These are phyloP conservation scores for Pilobolus umbonatus DNA, from an alignment of 192 early-diverging fungal species.

Conservation along the genomic window DNA sequence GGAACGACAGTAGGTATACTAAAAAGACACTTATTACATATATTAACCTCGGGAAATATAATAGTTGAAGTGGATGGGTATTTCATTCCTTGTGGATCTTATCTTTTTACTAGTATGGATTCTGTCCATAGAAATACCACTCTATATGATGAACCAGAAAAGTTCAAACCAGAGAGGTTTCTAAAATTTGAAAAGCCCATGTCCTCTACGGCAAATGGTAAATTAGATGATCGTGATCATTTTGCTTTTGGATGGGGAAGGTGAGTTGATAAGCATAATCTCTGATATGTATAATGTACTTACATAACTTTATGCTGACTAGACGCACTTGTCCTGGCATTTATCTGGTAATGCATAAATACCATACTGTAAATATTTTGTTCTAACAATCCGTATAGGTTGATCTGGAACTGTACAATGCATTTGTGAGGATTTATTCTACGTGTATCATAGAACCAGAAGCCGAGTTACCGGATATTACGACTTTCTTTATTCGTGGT, in stretches of 20 bases:
- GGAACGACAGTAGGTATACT: too few relatives aligned
- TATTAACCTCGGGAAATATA: too few relatives aligned
- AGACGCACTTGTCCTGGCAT: constrained; percentile 13
- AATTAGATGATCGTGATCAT: not conserved
- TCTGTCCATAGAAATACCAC: not conserved
- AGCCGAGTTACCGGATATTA: too few relatives aligned
- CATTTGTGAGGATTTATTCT: too few relatives aligned
- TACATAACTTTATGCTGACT: too few relatives aligned
- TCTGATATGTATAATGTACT: not conserved
- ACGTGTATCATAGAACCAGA: too few relatives aligned
- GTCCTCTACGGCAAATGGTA: constrained; percentile 3
- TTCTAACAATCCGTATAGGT: too few relatives aligned
- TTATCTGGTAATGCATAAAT: constrained; percentile 1
- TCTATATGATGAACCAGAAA: constrained; percentile 6
- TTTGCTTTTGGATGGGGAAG: constrained; percentile 7
- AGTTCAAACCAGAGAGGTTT: constrained; percentile 4
- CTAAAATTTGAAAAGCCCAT: not conserved
- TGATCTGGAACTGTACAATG: too few relatives aligned
- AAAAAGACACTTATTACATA: too few relatives aligned
- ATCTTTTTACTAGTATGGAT: constrained; percentile 2
- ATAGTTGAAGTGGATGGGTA: not conserved
- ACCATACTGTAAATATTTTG: too few relatives aligned
- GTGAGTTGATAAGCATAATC: too few relatives aligned
- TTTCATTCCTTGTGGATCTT: not conserved
- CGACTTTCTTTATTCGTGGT: too few relatives aligned